Percentiles rank a stretch among this genome's conserved stretches.
Evolutionary conservation across 2,329 filamentous ascomycete species (phyloP).

Genomic region (Colletotrichum lindemuthianum): DNA sequence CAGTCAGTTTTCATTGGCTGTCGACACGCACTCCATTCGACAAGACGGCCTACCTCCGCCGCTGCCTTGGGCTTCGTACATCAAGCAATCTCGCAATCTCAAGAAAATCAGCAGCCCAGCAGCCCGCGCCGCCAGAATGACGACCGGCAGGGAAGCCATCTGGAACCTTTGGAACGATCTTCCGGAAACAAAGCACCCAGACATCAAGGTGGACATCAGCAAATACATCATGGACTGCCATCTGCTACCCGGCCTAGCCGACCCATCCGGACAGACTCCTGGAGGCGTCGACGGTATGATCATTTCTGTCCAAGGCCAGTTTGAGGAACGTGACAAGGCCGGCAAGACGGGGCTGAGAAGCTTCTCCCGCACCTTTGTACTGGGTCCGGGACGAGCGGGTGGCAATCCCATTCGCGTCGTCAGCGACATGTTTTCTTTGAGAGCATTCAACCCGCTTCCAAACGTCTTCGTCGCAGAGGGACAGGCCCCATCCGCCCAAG

Average conservation of each 20-base stretch:
- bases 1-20: slow-evolving; percentile 79
- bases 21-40: slow-evolving; percentile 70
- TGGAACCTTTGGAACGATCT: slow-evolving; percentile 74
- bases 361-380: slow-evolving; percentile 83
- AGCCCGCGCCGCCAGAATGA: slow-evolving; percentile 72
- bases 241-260: slow-evolving; percentile 75
- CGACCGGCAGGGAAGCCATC: slow-evolving; percentile 73
- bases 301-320: slow-evolving; percentile 84
- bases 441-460: slow-evolving; percentile 68
- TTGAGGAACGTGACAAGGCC: slow-evolving; percentile 75
- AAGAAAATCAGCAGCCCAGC: slow-evolving; percentile 71
- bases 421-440: slow-evolving; percentile 80
- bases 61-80: slow-evolving; percentile 77
- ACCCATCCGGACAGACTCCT: slow-evolving; percentile 71
- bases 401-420: slow-evolving; percentile 76
- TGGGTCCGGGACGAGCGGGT: slow-evolving; percentile 77
- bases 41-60: slow-evolving; percentile 54
- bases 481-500: slow-evolving; percentile 41
- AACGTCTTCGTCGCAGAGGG: slow-evolving; percentile 48
- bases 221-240: slow-evolving; percentile 89
- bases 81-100: slow-evolving; percentile 82
- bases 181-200: slow-evolving; percentile 79
- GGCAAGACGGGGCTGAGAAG: slow-evolving; percentile 73
- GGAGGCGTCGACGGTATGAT: slow-evolving; percentile 80
- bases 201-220: slow-evolving; percentile 71